Evolutionary conservation across 495 filamentous ascomycete species (phyloP), one percentile per base, ranked within the genome.

Genomic region (Cercophora sp.): DNA sequence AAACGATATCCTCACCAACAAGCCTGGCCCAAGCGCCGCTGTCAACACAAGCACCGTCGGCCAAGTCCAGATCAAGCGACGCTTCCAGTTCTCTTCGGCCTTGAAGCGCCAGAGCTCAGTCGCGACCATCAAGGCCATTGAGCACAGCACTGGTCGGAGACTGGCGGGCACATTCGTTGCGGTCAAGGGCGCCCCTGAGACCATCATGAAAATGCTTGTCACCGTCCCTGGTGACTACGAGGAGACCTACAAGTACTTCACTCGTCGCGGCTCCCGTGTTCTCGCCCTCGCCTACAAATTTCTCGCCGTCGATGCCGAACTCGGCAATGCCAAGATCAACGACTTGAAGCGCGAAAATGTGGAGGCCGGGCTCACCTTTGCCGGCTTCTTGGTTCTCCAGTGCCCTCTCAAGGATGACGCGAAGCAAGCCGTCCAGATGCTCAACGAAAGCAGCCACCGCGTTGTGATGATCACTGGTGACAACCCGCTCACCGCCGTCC

Each of bases 401-500:
- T 95, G 89, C 63, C 93, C 93, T 16, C 75, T 99, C 26, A 99
- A 99, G 74, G 91, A 96, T 15, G 93, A 99, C 69, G 93, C 93
- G 18, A 89, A 91, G 72, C 85, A 89, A 61, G 79, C 93, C 16
- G 89, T 97, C 24, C 88, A 85, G 39, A 97, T 99, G 93, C 79
- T 99, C 51, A 99, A 96, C 64, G 94, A 97, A 73, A 96, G 92
- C 70, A 96, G 89, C 70, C 93, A 99, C 73, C 89, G 93, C 57
- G 89, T 94, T 50, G 88, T 97, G 59, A 99, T 99, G 93, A 99
- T 99, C 51, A 99, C 93, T 41, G 93, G 93, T 61, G 93, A 99
- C 70, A 99, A 99, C 64, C 91, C 93, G 18, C 79, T 99, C 34
- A 99, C 93, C 19, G 93, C 93, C 57, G 87, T 93, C 20, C 92